Percentiles rank a stretch among this genome's conserved stretches.
Evolutionary conservation across 148 eudicot species (phyloP).

Genomic region (Arbutus unedo): DNA sequence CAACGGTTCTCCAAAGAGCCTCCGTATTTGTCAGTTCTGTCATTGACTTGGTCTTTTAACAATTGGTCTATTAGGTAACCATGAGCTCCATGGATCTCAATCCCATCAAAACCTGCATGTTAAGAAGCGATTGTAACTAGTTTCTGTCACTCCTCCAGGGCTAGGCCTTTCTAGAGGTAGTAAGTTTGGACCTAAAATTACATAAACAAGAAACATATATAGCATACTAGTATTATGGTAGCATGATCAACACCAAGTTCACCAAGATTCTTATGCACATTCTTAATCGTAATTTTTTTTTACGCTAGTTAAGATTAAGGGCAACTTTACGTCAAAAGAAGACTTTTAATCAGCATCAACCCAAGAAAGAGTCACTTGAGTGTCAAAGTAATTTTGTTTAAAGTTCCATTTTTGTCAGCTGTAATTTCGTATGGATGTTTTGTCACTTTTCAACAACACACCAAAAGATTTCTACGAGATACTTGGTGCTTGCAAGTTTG

Average conservation of each 20-base stretch:
- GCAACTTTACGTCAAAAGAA: no score
- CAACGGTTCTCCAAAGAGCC: conserved; percentile 11
- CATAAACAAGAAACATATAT: neutral
- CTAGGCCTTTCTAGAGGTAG: no score
- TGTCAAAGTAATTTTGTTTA: neutral
- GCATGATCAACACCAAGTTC: neutral
- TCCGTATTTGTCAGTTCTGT: conserved; percentile 1
- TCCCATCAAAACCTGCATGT: conserved; percentile 35
- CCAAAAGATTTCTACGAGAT: neutral
- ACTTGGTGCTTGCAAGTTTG: neutral
- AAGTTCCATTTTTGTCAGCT: neutral
- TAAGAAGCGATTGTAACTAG: neutral
- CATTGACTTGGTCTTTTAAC: conserved; percentile 22
- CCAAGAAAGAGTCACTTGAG: neutral
- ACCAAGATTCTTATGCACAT: neutral
- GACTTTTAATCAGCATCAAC: neutral
- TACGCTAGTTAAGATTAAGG: no score
- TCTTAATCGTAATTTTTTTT: no score
- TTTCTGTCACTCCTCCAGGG: no score
- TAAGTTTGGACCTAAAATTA: no score
- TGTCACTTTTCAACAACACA: neutral
- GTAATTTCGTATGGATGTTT: no score
- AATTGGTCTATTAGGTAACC: conserved; percentile 47
- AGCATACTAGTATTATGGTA: neutral
- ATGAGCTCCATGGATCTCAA: conserved; percentile 42